Conservation (phyloP, 2,329 filamentous ascomycete species). For the Claviceps spartinae region DNA sequence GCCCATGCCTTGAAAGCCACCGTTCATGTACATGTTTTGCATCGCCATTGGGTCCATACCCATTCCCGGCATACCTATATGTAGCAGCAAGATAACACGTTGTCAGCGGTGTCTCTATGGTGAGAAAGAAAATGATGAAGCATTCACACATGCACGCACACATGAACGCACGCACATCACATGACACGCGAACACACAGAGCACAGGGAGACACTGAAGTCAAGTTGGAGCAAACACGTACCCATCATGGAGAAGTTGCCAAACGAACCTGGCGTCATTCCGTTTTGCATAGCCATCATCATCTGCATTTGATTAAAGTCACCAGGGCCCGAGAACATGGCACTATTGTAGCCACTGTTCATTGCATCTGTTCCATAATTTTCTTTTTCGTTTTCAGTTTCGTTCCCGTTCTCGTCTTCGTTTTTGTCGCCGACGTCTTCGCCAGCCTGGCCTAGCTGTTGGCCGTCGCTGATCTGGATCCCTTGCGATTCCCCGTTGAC, state of each 20-base stretch:
- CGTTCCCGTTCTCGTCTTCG: constrained; percentile 15
- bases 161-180: no score
- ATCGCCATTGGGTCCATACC: constrained; percentile 69
- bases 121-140: not conserved
- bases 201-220: not conserved
- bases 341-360: constrained; percentile 36
- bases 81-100: constrained; percentile 14
- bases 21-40: constrained; percentile 69
- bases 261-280: constrained; percentile 43
- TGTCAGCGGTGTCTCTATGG: not conserved
- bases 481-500: not conserved
- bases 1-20: constrained; percentile 66
- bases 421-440: constrained; percentile 12
- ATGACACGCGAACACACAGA: no score
- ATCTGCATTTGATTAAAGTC: constrained; percentile 68
- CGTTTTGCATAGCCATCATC: constrained; percentile 66
- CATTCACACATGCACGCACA: not conserved
- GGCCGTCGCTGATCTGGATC: not conserved
- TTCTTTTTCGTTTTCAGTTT: constrained; percentile 17
- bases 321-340: constrained; percentile 46
- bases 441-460: constrained; percentile 5
- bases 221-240: constrained; percentile 33
- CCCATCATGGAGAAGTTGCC: constrained; percentile 70
- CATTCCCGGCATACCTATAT: constrained; percentile 64
- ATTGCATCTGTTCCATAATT: constrained; percentile 23